Evolutionary conservation across 306 rosid genomes (phyloP).

Genomic region (Parietaria judaica): DNA sequence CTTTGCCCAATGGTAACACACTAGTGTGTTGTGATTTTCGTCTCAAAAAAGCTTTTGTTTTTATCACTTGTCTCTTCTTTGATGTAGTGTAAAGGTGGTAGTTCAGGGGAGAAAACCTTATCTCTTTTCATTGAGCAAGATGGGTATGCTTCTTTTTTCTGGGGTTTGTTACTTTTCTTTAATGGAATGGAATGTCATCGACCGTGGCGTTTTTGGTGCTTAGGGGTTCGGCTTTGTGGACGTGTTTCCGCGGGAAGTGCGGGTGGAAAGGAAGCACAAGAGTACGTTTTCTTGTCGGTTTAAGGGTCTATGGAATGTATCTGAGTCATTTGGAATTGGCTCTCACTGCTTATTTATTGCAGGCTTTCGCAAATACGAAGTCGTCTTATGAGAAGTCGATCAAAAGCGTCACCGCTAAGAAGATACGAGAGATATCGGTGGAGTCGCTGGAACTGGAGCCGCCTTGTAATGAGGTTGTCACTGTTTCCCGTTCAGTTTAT

Average conservation of each 20-base stretch:
- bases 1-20: constrained; percentile 56
- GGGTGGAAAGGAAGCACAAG: constrained; percentile 75
- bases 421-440: constrained; percentile 49
- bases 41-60: not conserved
- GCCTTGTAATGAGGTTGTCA: constrained; percentile 69
- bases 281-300: constrained; percentile 38
- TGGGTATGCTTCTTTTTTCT: constrained; percentile 42
- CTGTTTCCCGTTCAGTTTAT: constrained; percentile 6
- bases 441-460: constrained; percentile 65
- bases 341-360: constrained; percentile 19
- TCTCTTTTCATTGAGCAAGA: constrained; percentile 50
- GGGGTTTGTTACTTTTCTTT: constrained; percentile 2
- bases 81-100: constrained; percentile 76
- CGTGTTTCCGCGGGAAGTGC: constrained; percentile 72
- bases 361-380: constrained; percentile 54
- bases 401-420: constrained; percentile 21
- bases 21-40: not conserved
- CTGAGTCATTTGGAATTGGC: constrained; percentile 7
- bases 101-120: constrained; percentile 46
- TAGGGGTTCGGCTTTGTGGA: constrained; percentile 69
- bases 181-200: constrained; percentile 6
- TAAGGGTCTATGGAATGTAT: not conserved
- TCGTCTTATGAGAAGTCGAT: constrained; percentile 17
- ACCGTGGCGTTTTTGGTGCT: constrained; percentile 20
- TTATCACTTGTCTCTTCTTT: constrained; percentile 10